Evolutionary conservation across 129 eudicot genomes (phyloP).

Genomic region (Centrapalus pauciflorus): DNA sequence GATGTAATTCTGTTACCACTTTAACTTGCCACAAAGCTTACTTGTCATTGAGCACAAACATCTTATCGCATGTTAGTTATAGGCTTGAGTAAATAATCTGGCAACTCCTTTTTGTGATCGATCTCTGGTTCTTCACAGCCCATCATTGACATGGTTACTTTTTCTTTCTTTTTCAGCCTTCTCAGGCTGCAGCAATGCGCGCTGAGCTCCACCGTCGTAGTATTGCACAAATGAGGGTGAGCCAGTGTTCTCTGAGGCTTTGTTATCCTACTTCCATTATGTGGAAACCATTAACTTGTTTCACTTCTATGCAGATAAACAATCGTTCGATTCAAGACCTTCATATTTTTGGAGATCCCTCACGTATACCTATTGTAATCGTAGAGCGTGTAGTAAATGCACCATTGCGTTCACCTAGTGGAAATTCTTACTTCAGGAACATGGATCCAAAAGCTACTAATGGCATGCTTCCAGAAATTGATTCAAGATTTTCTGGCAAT

Average conservation of each 20-base stretch:
- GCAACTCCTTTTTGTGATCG: neutral
- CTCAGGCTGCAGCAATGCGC: slow-evolving; percentile 85
- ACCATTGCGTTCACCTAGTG: slow-evolving; percentile 66
- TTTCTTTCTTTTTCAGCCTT: slow-evolving; percentile 51
- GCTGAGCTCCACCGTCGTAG: slow-evolving; percentile 99
- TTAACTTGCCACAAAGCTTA: slow-evolving; percentile 5
- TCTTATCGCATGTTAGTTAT: neutral
- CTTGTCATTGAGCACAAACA: neutral
- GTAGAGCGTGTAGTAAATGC: slow-evolving; percentile 82
- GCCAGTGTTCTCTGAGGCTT: slow-evolving; percentile 21
- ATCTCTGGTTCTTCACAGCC: neutral
- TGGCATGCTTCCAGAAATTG: slow-evolving; percentile 31
- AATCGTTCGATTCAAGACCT: slow-evolving; percentile 87
- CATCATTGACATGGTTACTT: neutral
- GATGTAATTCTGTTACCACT: slow-evolving; percentile 56
- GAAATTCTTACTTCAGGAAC: slow-evolving; percentile 54
- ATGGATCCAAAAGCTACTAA: slow-evolving; percentile 44
- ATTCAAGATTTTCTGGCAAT: slow-evolving; percentile 37
- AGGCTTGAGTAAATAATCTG: neutral
- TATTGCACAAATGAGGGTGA: slow-evolving; percentile 97
- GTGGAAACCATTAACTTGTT: neutral
- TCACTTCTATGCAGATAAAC: slow-evolving; percentile 64
- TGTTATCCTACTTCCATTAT: slow-evolving; percentile 6
- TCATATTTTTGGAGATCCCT: slow-evolving; percentile 92
- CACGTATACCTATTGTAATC: slow-evolving; percentile 79